Base-by-base conservation (phyloP, 129 eudicot genomes). In the Logfia minima region DNA sequence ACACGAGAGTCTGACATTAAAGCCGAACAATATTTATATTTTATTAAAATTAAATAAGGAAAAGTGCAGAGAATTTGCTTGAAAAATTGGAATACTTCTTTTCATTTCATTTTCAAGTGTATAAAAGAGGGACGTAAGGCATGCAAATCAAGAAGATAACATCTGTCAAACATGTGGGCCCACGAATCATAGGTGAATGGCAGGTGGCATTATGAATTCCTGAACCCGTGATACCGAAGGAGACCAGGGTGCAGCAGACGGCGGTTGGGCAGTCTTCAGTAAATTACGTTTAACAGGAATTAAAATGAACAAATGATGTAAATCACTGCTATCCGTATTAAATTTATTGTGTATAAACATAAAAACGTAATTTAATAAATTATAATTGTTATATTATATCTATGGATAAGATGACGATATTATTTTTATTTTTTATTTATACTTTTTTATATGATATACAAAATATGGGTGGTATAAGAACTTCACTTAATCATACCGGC, bases 141-240 rank as follows among this genome's bases (percentile, higher is more conserved):
- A 87, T 84, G 90, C 90, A 87, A 39, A 77, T 74, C 65, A 10
- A 77, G 85, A 79, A 74, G 64, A 17, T 66, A 83, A 81, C 90
- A 87, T 82, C 66, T 86, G 85, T 76, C n/a, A n/a, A 8, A 63
- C 55, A 48, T 22, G 74, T 70, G 81, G 85, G 81, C 56, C 68
- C 83, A 2, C 0, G 19, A 28, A 45, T 29, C 34, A 8, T 8
- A 13, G 29, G 51, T 66, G 53, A 14, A 48, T 9, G 73, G 34
- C 80, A 65, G 32, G 66, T 66, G 71, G 63, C 26, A n/a, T 48
- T 39, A 0, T 61, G 13, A 48, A 31, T 48, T 48, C 14, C 8
- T 41, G 6, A 21, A 76, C 72, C 80, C 53, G 71, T 74, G 68
- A 74, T 2, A 10, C 3, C 61, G 41, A 60, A 5, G 41, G 71